Evolutionary conservation across 2,329 filamentous ascomycete genomes (phyloP).

Genomic region (Fusarium pilosicola): DNA sequence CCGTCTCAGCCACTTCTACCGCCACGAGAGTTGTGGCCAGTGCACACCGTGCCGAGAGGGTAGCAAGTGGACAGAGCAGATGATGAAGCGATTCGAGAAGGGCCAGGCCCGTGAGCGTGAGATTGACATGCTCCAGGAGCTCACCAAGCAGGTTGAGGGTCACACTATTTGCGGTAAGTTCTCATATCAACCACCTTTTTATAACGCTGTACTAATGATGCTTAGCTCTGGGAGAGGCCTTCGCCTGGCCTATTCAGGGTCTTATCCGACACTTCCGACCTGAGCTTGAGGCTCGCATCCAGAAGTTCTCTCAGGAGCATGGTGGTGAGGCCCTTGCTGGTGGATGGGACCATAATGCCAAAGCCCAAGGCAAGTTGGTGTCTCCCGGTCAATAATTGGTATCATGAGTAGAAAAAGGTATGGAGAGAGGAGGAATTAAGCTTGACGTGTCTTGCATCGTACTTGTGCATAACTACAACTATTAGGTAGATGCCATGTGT

Average conservation of each 20-base stretch:
- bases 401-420: conserved; percentile 23
- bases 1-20: conserved; percentile 95
- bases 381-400: conserved; percentile 83
- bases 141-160: conserved; percentile 99
- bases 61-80: conserved; percentile 99
- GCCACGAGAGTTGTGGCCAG: conserved; percentile 97
- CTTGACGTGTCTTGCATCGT: conserved; percentile 38
- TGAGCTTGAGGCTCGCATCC: conserved; percentile 91
- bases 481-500: conserved; percentile 44
- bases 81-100: conserved; percentile 96
- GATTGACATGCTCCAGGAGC: conserved; percentile 99
- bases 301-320: conserved; percentile 76
- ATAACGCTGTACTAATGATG: conserved; percentile 44
- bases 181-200: background rate
- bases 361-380: conserved; percentile 82
- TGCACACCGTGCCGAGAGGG: conserved; percentile 99
- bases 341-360: conserved; percentile 83
- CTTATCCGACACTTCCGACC: conserved; percentile 98
- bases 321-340: conserved; percentile 83
- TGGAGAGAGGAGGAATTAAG: conserved; percentile 26
- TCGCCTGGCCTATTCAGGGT: conserved; percentile 98
- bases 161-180: conserved; percentile 94
- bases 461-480: conserved; percentile 43
- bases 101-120: conserved; percentile 89
- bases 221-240: conserved; percentile 90